Conservation (phyloP, 2,329 filamentous ascomycete species). For the Aspergillus sp. region DNA sequence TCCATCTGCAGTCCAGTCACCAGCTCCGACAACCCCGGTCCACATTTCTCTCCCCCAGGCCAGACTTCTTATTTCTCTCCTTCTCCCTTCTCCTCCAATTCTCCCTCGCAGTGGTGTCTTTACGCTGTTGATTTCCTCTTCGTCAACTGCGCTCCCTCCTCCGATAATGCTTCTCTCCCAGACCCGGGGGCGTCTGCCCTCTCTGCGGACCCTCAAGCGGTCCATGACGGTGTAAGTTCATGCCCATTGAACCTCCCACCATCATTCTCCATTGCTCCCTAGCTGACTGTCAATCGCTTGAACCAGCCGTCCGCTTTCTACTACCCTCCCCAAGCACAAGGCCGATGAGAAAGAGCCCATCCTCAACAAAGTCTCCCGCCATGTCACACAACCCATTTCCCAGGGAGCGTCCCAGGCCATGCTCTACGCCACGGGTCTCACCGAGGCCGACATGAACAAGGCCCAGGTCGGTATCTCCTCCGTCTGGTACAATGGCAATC, state of each 20-base stretch:
- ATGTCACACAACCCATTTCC: constrained; percentile 94
- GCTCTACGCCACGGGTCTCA: constrained; percentile 92
- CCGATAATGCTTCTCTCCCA: constrained; percentile 28
- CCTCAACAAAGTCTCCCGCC: constrained; percentile 79
- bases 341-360: constrained; percentile 46
- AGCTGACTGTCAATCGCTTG: not conserved
- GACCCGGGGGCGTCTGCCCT: constrained; percentile 28
- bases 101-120: not conserved
- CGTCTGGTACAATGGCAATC: constrained; percentile 97
- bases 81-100: constrained; percentile 1
- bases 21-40: constrained; percentile 4
- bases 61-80: not conserved
- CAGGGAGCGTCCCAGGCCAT: constrained; percentile 98
- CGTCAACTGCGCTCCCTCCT: not conserved
- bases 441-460: constrained; percentile 86
- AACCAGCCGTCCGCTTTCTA: constrained; percentile 34
- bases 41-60: constrained; percentile 5
- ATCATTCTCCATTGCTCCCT: not conserved
- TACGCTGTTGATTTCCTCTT: not conserved
- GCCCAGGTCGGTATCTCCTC: constrained; percentile 97
- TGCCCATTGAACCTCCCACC: not conserved
- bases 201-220: constrained; percentile 21
- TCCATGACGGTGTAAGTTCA: constrained; percentile 8
- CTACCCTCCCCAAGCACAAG: constrained; percentile 46
- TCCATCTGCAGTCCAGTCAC: too few species aligned